These are phyloP conservation scores for Nigrograna mackinnonii DNA, from an alignment of 2,329 filamentous ascomycete genomes.

Conservation along the genomic window DNA sequence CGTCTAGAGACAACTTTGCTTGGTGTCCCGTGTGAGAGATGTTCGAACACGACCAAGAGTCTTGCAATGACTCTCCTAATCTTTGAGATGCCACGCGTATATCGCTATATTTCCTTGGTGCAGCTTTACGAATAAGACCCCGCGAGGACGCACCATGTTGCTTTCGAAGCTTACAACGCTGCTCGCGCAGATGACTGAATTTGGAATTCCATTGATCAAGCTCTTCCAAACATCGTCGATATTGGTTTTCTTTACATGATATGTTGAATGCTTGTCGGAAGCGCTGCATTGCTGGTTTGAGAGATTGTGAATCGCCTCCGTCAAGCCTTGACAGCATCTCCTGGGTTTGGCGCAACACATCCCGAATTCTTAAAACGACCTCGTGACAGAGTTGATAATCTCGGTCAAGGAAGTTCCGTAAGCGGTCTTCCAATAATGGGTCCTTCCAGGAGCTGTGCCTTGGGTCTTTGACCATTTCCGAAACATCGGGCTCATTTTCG, in stretches of 20 bases:
- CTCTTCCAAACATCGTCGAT: conserved; percentile 6
- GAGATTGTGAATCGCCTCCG: not conserved
- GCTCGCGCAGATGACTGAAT: conserved; percentile 6
- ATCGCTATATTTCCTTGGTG: not conserved
- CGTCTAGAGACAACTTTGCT: conserved; percentile 13
- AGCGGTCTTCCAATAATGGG: conserved; percentile 5
- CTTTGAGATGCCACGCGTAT: conserved; percentile 1
- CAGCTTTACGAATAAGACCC: not conserved
- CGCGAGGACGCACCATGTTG: conserved; percentile 2
- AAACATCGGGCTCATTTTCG: conserved; percentile 6
- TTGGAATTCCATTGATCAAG: conserved; percentile 12
- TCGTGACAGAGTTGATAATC: conserved; percentile 11
- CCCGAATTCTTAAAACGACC: conserved; percentile 9
- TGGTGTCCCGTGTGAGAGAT: conserved; percentile 14
- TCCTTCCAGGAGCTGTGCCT: conserved; percentile 5
- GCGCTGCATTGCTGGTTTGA: not conserved
- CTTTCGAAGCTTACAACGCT: conserved; percentile 8
- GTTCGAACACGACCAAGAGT: conserved; percentile 17
- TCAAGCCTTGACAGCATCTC: conserved; percentile 7
- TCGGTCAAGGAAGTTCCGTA: conserved; percentile 8
- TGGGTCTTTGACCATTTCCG: not conserved
- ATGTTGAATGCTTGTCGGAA: conserved; percentile 9
- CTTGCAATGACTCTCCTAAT: conserved; percentile 5
- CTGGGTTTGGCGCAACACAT: conserved; percentile 11
- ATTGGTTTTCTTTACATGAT: conserved; percentile 6